Base-by-base conservation (phyloP, 495 filamentous ascomycete genomes). In the Aspergillus sparsus region DNA sequence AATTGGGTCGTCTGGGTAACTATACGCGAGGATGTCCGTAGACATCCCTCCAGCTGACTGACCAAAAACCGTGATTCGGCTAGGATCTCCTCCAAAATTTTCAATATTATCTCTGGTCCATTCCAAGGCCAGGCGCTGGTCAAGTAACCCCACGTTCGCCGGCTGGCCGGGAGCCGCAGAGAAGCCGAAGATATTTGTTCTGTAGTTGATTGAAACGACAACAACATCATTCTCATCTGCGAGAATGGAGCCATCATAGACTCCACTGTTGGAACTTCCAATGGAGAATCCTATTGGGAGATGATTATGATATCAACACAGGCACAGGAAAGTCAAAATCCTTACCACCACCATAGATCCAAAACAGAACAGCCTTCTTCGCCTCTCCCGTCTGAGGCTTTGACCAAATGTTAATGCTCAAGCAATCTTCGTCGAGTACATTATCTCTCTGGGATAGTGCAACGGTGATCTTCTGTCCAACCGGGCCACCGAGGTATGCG, bases 321-420 rank as follows among this genome's bases (percentile, higher is more conserved):
- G 11, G 15, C 5, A 7, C 11, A 21, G 16, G 33, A 34, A 35
- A 32, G 37, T 4, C 9, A 9, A 6, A 6, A 41, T 1, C 16
- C 49, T 11, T 54, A 62, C 69, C 61, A 31, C 67, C 54, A 46
- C 72, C 71, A 62, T 65, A 71, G 21, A 73, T 66, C 60, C 61
- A 73, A 39, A 75, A 63, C 3, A 76, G 51, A 16, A 74, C 73
- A 13, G 71, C 59, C 45, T 69, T 71, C 52, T 69, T 63, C 36
- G 53, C 46, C 18, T 63, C 58, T 51, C 74, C 58, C 53, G 64
- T 53, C 59, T 74, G 61, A 15, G 72, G 68, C 52, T 72, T 75
- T 46, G 68, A 59, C 70, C 69, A 70, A 53, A 77, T 63, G 58
- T 77, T 77, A 51, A 77, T 64, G 39, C 60, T 65, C 47, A 77